Evolutionary conservation across 2,329 filamentous ascomycete species (phyloP).

Genomic region (Fusarium domesticum): DNA sequence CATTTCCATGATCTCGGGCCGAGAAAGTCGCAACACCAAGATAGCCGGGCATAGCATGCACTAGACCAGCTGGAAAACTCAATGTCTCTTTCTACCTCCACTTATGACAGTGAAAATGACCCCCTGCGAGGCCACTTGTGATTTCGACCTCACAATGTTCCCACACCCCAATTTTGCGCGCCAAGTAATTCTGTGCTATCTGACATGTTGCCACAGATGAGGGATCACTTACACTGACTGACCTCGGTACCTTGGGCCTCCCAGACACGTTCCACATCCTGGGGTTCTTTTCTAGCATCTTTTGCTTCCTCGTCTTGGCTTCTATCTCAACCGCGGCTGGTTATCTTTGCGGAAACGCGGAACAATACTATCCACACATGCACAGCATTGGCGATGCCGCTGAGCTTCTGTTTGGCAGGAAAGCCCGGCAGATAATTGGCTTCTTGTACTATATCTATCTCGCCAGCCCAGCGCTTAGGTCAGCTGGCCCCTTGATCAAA

Average conservation of each 20-base stretch:
- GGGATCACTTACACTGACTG: too few species aligned
- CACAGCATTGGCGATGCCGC: neutral
- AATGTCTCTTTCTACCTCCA: too few species aligned
- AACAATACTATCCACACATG: neutral
- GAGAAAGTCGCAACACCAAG: too few species aligned
- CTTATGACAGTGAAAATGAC: too few species aligned
- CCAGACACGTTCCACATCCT: constrained; percentile 1
- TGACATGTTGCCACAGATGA: too few species aligned
- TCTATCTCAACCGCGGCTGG: neutral
- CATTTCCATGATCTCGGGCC: too few species aligned
- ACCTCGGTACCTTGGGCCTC: neutral
- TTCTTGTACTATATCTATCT: neutral
- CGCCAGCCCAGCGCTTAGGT: constrained; percentile 1
- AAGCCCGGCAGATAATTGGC: neutral
- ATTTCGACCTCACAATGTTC: too few species aligned
- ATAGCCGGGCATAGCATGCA: too few species aligned
- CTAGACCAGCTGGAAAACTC: too few species aligned
- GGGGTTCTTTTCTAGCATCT: constrained; percentile 1
- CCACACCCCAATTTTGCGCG: too few species aligned
- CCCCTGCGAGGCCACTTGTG: too few species aligned
- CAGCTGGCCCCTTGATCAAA: constrained; percentile 2
- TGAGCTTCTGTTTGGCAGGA: neutral
- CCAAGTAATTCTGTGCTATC: too few species aligned
- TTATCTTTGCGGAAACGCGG: neutral
- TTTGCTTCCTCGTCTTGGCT: neutral